phyloP scores from a whole-genome alignment of 2,329 filamentous ascomycete species.

The Colletotrichum gloeosporioides region DNA sequence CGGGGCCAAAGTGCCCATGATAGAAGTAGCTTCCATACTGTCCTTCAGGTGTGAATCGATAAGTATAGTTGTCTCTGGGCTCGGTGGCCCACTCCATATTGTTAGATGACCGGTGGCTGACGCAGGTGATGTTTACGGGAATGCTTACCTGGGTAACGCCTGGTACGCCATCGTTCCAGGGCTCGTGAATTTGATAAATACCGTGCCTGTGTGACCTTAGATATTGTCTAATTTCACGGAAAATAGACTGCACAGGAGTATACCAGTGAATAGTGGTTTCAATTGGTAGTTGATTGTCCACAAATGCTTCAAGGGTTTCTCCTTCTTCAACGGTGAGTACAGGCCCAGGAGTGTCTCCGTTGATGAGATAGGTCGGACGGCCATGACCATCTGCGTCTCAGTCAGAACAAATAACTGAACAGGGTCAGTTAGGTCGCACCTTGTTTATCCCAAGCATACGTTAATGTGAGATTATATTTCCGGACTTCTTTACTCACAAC shows the following conservation, averaged over 20 bases:
- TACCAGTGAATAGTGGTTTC: slow-evolving; percentile 12
- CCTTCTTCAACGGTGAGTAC: background rate
- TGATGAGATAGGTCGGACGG: slow-evolving; percentile 1
- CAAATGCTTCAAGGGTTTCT: slow-evolving; percentile 1
- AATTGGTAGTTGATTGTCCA: slow-evolving; percentile 5
- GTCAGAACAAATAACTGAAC: background rate
- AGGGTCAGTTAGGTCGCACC: background rate
- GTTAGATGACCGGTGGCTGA: background rate
- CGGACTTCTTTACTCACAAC: background rate
- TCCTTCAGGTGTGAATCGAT: slow-evolving; percentile 4
- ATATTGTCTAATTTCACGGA: background rate
- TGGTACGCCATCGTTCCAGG: slow-evolving; percentile 11
- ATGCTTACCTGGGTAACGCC: background rate
- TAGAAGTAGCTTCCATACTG: slow-evolving; percentile 15
- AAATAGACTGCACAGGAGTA: fast-evolving
- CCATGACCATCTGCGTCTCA: background rate
- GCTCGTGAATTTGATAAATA: slow-evolving; percentile 5
- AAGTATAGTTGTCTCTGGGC: slow-evolving; percentile 9
- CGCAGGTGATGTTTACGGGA: background rate
- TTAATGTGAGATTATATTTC: slow-evolving; percentile 3
- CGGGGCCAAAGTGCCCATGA: slow-evolving; percentile 2
- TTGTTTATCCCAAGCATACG: background rate
- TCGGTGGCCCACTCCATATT: background rate
- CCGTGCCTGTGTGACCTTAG: background rate
- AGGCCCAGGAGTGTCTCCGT: background rate